phyloP scores from a whole-genome alignment of 1,284 basidiomycete genomes.

The Melampsora larici-populina region DNA sequence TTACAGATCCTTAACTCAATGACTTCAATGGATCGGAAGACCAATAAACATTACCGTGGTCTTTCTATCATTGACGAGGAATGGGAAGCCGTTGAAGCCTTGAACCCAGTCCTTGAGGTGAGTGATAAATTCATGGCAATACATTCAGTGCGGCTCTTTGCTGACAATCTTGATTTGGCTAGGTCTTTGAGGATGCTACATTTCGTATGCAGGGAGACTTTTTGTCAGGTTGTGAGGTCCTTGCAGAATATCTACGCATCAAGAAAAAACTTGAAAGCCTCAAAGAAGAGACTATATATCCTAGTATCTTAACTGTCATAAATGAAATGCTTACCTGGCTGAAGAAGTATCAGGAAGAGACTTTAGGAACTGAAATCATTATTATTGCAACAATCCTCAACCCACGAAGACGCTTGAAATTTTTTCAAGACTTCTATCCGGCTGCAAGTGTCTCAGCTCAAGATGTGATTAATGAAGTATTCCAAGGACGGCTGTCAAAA shows the following conservation, averaged over 20 bases:
- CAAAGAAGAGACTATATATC: neutral
- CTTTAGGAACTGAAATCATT: neutral
- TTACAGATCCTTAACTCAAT: neutral
- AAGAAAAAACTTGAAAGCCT: neutral
- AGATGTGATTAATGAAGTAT: no score
- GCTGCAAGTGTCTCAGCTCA: no score
- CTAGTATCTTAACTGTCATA: neutral
- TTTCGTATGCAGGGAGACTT: slow-evolving; percentile 6
- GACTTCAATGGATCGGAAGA: no score
- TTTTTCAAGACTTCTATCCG: neutral
- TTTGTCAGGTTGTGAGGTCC: neutral
- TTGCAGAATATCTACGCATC: slow-evolving; percentile 3
- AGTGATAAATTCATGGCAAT: neutral
- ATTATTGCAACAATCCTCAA: slow-evolving; percentile 5
- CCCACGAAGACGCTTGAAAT: neutral
- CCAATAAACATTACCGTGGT: no score
- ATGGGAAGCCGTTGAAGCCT: no score
- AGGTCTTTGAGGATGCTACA: neutral
- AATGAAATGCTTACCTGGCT: neutral
- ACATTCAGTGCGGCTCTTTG: no score
- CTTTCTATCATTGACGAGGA: no score
- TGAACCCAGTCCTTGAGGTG: neutral
- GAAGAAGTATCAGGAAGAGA: slow-evolving; percentile 1
- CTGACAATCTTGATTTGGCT: no score
- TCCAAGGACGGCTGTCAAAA: no score